phyloP scores from a whole-genome alignment of 305 asterid genomes.

The Plantago lanceolata region DNA sequence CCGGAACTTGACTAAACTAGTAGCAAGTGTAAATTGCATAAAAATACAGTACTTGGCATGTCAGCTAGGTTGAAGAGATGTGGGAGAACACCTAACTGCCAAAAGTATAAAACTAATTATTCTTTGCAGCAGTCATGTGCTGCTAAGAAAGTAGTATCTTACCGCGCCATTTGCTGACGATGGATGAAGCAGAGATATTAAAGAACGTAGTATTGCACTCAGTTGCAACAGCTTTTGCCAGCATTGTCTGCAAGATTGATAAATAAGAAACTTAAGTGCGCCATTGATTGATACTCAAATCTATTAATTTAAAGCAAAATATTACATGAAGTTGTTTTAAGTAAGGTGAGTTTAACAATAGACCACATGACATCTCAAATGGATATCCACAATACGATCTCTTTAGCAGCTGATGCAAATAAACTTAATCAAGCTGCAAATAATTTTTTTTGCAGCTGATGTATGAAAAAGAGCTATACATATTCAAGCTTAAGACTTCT shows the following conservation, averaged over 20 bases:
- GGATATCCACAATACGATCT: too few species aligned
- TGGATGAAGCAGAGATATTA: constrained; percentile 96
- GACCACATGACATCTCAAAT: neutral
- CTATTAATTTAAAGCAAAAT: constrained; percentile 1
- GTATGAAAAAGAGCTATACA: neutral
- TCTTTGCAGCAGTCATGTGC: constrained; percentile 13
- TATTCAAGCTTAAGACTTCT: neutral
- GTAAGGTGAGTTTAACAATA: neutral
- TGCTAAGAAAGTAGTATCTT: constrained; percentile 26
- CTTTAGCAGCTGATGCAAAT: too few species aligned
- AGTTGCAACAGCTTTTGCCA: constrained; percentile 97
- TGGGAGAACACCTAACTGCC: constrained; percentile 2
- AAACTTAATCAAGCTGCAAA: too few species aligned
- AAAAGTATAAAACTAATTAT: neutral
- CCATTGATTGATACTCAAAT: constrained; percentile 7
- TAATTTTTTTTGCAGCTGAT: neutral
- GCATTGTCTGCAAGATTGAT: constrained; percentile 69
- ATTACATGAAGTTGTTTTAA: neutral
- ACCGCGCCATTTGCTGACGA: constrained; percentile 99
- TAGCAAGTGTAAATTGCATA: too few species aligned
- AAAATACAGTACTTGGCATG: neutral
- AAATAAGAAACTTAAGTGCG: constrained; percentile 10
- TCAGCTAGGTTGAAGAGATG: too few species aligned
- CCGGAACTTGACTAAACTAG: too few species aligned
- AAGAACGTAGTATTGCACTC: constrained; percentile 96